These are phyloP conservation scores for Phialophora verrucosa DNA, from an alignment of 2,329 filamentous ascomycete species.

Conservation along the genomic window DNA sequence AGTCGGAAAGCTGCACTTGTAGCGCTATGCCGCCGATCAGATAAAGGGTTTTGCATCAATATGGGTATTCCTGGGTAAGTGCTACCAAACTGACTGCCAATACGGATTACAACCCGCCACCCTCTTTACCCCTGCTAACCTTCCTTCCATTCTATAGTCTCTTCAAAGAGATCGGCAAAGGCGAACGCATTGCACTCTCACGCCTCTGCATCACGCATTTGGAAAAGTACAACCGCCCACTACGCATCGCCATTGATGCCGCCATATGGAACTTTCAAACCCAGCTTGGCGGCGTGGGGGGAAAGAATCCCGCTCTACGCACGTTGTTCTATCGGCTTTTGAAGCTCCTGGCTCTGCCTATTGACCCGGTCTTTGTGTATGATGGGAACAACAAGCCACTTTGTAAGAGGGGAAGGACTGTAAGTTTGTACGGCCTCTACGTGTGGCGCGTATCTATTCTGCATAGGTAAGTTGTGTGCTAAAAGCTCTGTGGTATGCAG, in stretches of 20 bases:
- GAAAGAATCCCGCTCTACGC: constrained; percentile 84
- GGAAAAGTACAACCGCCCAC: constrained; percentile 70
- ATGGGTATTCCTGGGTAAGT: not conserved
- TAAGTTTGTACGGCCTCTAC: constrained; percentile 33
- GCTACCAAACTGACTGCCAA: not conserved
- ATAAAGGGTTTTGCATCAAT: not conserved
- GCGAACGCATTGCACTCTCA: constrained; percentile 77
- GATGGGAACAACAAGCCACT: constrained; percentile 83
- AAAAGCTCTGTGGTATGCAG: not conserved
- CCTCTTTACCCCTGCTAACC: not conserved
- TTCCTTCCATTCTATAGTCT: constrained; percentile 63
- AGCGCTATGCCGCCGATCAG: not conserved
- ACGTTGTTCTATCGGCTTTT: constrained; percentile 92
- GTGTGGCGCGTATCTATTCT: not conserved
- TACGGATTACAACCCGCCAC: not conserved
- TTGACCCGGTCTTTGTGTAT: constrained; percentile 88
- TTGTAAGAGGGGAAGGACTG: constrained; percentile 84
- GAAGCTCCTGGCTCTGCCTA: constrained; percentile 74
- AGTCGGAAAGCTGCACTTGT: not conserved
- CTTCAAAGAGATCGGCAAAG: constrained; percentile 84
- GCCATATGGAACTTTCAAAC: constrained; percentile 98
- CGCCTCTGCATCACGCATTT: constrained; percentile 82
- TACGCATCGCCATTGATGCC: constrained; percentile 89
- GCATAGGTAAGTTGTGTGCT: not conserved
- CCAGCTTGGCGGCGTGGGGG: constrained; percentile 78